Conservation (phyloP, 495 filamentous ascomycete species). For the Lentithecium fluviatile region DNA sequence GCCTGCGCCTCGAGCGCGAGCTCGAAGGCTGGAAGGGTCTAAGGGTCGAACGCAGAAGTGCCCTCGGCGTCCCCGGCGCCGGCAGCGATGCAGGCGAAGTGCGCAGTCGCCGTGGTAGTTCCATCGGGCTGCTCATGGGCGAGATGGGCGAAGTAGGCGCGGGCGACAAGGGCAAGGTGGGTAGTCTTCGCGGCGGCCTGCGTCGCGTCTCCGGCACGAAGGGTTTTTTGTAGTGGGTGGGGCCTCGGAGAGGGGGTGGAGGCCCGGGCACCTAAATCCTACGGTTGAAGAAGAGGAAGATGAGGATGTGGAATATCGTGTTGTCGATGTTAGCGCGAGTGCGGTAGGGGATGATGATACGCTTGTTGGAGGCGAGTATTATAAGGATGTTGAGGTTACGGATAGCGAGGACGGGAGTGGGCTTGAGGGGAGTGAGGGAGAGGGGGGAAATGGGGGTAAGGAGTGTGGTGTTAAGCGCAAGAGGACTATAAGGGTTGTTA, state of each 20-base stretch:
- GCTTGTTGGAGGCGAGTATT: constrained; percentile 18
- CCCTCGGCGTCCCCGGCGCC: constrained; percentile 33
- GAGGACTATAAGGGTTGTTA: constrained; percentile 21
- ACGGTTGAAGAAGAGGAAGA: constrained; percentile 24
- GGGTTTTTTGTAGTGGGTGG: constrained; percentile 45
- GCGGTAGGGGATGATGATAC: constrained; percentile 16
- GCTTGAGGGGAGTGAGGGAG: constrained; percentile 7
- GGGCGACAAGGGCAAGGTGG: constrained; percentile 29
- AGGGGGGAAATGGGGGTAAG: constrained; percentile 6
- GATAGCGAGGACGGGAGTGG: constrained; percentile 12
- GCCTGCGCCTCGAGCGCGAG: constrained; percentile 79
- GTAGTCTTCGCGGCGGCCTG: constrained; percentile 37
- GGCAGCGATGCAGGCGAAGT: constrained; percentile 41
- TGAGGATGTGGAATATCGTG: not conserved
- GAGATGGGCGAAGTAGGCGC: constrained; percentile 31
- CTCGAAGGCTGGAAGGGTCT: constrained; percentile 80
- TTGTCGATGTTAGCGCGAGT: not conserved
- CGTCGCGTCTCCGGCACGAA: constrained; percentile 39
- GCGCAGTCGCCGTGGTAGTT: constrained; percentile 43
- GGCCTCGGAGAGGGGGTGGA: constrained; percentile 14
- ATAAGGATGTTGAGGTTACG: constrained; percentile 15
- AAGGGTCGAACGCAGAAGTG: constrained; percentile 55
- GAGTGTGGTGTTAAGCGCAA: constrained; percentile 15
- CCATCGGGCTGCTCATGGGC: constrained; percentile 38
- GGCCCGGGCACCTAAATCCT: constrained; percentile 17